These are phyloP conservation scores for Diplotaxis tenuifolia DNA, from an alignment of 345 rosid genomes.

Conservation along the genomic window DNA sequence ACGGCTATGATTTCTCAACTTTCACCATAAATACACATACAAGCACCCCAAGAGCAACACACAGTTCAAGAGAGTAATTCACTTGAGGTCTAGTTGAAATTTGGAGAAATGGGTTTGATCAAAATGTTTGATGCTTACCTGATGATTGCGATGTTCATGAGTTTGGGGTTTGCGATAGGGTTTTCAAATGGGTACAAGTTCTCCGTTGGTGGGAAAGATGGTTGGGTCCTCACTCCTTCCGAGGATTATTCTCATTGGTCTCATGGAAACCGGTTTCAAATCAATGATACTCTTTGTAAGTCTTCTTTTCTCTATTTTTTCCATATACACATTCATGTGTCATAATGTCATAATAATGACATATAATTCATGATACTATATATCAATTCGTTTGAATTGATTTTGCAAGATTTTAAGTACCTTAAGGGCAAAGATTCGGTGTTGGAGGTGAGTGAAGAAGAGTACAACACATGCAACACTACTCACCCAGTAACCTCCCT, in stretches of 20 bases:
- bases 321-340: neutral
- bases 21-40: constrained; percentile 35
- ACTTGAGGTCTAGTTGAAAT: neutral
- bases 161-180: constrained; percentile 38
- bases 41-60: constrained; percentile 6
- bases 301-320: neutral
- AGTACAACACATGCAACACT: constrained; percentile 61
- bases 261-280: constrained; percentile 74
- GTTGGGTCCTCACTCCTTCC: constrained; percentile 69
- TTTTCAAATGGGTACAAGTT: constrained; percentile 47
- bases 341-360: neutral
- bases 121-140: constrained; percentile 18
- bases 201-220: constrained; percentile 71
- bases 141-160: constrained; percentile 20
- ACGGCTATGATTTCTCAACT: constrained; percentile 33
- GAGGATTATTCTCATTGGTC: constrained; percentile 81
- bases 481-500: constrained; percentile 52
- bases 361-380: neutral
- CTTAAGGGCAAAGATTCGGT: constrained; percentile 55
- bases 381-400: neutral
- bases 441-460: constrained; percentile 53
- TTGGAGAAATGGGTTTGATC: constrained; percentile 13
- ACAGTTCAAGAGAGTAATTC: neutral
- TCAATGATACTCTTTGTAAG: constrained; percentile 77
- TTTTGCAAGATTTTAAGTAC: constrained; percentile 34